Conservation (phyloP, 768 basidiomycete genomes). For the Boletus rubroflammeus region DNA sequence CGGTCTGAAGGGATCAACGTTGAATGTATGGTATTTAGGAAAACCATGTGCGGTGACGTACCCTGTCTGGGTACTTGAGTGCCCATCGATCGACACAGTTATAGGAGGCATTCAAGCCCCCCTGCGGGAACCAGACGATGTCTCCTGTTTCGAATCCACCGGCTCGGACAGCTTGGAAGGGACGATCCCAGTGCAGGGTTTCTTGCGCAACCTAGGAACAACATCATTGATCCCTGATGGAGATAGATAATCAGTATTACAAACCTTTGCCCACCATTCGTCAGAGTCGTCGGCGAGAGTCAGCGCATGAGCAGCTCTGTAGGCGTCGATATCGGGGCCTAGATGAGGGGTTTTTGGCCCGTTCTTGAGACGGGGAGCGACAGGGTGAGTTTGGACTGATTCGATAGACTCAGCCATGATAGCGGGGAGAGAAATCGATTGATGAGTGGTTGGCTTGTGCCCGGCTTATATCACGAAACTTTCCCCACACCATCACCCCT, state of each 20-base stretch:
- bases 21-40: background rate
- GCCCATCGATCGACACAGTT: conserved; percentile 99
- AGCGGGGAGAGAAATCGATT: conserved; percentile 7
- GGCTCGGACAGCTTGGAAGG: conserved; percentile 81
- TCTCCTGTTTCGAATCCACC: conserved; percentile 85
- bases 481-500: conserved; percentile 3
- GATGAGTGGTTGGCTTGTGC: background rate
- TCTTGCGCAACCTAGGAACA: conserved; percentile 59
- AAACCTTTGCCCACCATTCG: conserved; percentile 86
- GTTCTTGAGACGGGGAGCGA: conserved; percentile 69
- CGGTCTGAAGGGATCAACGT: conserved; percentile 48
- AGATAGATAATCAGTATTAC: background rate
- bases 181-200: conserved; percentile 81
- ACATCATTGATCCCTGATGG: background rate
- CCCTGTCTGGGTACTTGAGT: conserved; percentile 82
- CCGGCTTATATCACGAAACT: conserved; percentile 18
- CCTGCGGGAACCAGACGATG: conserved; percentile 96
- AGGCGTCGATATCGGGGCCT: conserved; percentile 75
- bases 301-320: conserved; percentile 59
- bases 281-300: conserved; percentile 78
- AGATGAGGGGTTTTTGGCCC: conserved; percentile 71
- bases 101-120: conserved; percentile 88
- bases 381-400: conserved; percentile 53
- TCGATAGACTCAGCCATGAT: conserved; percentile 39
- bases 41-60: conserved; percentile 22